phyloP scores from a whole-genome alignment of 768 basidiomycete genomes.

The Glaciozyma antarctica region DNA sequence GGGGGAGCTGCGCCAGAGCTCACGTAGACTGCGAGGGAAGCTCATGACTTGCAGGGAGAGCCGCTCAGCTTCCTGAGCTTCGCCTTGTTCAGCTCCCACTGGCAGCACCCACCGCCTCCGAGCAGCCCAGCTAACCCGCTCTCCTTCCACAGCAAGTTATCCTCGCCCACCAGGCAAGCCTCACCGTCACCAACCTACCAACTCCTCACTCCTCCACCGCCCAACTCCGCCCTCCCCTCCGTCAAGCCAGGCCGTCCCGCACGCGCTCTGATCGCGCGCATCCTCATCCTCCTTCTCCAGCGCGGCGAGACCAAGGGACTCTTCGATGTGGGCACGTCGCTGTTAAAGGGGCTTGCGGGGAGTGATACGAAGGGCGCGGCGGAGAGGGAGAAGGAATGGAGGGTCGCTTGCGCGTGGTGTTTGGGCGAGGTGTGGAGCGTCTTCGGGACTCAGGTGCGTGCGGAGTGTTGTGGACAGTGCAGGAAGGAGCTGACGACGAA shows the following conservation, averaged over 20 bases:
- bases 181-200: slow-evolving; percentile 60
- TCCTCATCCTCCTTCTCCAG: slow-evolving; percentile 61
- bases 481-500: not conserved
- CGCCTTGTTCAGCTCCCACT: not conserved
- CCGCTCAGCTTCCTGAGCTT: not conserved
- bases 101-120: no score
- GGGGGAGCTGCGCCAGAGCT: not conserved
- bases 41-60: no score
- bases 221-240: slow-evolving; percentile 41
- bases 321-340: slow-evolving; percentile 72
- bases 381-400: slow-evolving; percentile 51
- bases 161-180: slow-evolving; percentile 53
- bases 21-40: not conserved
- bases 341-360: slow-evolving; percentile 55
- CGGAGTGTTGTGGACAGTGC: not conserved
- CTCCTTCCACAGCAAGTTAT: slow-evolving; percentile 51
- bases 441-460: slow-evolving; percentile 70
- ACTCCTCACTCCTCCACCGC: slow-evolving; percentile 53
- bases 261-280: slow-evolving; percentile 67
- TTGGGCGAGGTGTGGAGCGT: slow-evolving; percentile 77
- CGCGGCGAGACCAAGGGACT: slow-evolving; percentile 72
- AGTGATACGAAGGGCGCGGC: slow-evolving; percentile 55
- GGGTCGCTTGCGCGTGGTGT: slow-evolving; percentile 44
- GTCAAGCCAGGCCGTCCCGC: slow-evolving; percentile 82
- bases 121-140: not conserved